Conservation (phyloP, 768 basidiomycete species). For the Mycena metata region DNA sequence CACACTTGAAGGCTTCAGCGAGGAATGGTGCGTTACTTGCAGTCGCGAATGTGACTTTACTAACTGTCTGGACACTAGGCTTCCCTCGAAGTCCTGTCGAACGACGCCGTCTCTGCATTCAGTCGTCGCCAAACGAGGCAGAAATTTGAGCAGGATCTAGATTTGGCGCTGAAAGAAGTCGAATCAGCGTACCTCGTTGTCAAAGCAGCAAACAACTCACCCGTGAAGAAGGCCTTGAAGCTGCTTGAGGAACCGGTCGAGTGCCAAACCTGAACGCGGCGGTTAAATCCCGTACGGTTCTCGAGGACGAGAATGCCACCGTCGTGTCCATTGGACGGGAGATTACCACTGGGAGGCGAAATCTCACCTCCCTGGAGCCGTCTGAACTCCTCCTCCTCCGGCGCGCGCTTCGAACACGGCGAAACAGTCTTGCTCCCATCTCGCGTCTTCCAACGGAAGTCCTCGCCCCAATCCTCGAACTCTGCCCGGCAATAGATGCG, state of each 20-base stretch:
- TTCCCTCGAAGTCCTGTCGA: constrained; percentile 5
- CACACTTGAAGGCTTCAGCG: too few species aligned
- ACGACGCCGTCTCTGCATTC: constrained; percentile 13
- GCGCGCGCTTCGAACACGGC: constrained; percentile 16
- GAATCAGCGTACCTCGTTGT: too few species aligned
- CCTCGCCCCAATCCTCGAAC: constrained; percentile 22
- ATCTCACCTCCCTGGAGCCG: not conserved
- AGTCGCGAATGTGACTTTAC: too few species aligned
- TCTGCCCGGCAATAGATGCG: constrained; percentile 1
- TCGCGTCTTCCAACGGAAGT: constrained; percentile 25
- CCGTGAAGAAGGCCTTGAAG: constrained; percentile 25
- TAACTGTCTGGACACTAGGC: not conserved
- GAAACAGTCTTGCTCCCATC: constrained; percentile 27
- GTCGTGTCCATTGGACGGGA: constrained; percentile 11
- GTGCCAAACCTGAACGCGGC: not conserved
- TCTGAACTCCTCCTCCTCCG: constrained; percentile 19
- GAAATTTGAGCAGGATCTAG: not conserved
- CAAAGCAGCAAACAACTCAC: constrained; percentile 3
- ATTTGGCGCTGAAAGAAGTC: constrained; percentile 20
- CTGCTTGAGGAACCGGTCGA: constrained; percentile 16
- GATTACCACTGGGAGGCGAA: not conserved
- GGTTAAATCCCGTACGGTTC: not conserved
- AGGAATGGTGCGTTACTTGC: too few species aligned
- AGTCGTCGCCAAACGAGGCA: not conserved
- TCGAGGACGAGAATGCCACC: constrained; percentile 6